A percentile compares a stretch with the other conserved stretches of the same genome.
Evolutionary conservation across 805 yeast genomes (phyloP).

Genomic region (Nakazawaea pomicola): DNA sequence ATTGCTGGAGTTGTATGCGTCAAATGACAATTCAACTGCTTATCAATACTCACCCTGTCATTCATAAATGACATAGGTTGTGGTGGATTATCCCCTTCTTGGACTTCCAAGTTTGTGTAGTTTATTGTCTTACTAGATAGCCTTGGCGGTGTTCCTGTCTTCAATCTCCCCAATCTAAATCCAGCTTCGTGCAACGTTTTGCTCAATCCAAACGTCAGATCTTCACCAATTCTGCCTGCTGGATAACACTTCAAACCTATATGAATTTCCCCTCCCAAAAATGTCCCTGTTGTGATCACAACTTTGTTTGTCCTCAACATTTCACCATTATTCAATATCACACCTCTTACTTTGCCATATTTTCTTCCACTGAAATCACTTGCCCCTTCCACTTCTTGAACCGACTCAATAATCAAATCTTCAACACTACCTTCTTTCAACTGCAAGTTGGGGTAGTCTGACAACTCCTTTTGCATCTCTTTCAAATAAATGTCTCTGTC

Average conservation of each 20-base stretch:
- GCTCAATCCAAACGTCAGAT: conserved; percentile 85
- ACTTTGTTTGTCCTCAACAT: conserved; percentile 60
- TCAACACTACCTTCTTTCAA: conserved; percentile 75
- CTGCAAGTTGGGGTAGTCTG: conserved; percentile 48
- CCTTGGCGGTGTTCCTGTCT: conserved; percentile 97
- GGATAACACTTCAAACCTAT: conserved; percentile 78
- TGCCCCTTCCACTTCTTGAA: conserved; percentile 15
- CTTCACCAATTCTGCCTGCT: conserved; percentile 92
- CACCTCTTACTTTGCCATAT: conserved; percentile 57
- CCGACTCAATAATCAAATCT: conserved; percentile 65
- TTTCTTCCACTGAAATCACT: conserved; percentile 33
- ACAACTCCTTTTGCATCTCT: conserved; percentile 73
- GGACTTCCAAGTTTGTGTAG: conserved; percentile 56
- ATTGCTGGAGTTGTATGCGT: conserved; percentile 74
- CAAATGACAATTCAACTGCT: conserved; percentile 66
- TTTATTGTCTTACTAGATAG: conserved; percentile 68
- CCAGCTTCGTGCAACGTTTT: conserved; percentile 72
- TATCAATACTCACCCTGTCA: conserved; percentile 53
- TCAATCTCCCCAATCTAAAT: conserved; percentile 80
- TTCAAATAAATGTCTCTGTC: conserved; percentile 73
- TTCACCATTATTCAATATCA: conserved; percentile 63
- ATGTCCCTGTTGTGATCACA: conserved; percentile 93
- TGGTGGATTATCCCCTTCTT: conserved; percentile 80
- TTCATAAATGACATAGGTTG: conserved; percentile 87
- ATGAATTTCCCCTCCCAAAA: conserved; percentile 90